Conservation (phyloP, 2,329 filamentous ascomycete species). For the Aspergillus brasiliensis region DNA sequence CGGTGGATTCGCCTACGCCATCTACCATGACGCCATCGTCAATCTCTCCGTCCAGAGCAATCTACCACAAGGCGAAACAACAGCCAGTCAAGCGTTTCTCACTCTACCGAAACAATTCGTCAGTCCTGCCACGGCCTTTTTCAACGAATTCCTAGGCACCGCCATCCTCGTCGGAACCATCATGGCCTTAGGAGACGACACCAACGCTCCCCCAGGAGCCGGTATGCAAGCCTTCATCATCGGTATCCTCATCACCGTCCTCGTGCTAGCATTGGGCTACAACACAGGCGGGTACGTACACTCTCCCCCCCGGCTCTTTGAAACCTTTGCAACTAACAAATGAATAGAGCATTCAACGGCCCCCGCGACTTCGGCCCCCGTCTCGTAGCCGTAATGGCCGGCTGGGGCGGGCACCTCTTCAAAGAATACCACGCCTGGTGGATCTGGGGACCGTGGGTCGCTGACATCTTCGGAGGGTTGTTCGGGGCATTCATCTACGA, state of each 20-base stretch:
- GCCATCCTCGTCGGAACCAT: slow-evolving; percentile 36
- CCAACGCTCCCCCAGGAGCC: slow-evolving; percentile 48
- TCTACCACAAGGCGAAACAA: slow-evolving; percentile 21
- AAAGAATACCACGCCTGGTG: slow-evolving; percentile 34
- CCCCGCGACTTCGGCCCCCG: slow-evolving; percentile 40
- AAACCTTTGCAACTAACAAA: neutral
- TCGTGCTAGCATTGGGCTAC: slow-evolving; percentile 30
- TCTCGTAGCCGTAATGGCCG: slow-evolving; percentile 34
- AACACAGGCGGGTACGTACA: slow-evolving; percentile 37
- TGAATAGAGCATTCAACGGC: slow-evolving; percentile 35
- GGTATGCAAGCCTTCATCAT: slow-evolving; percentile 42
- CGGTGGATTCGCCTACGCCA: slow-evolving; percentile 35
- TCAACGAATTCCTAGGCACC: slow-evolving; percentile 40
- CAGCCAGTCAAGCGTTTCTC: slow-evolving; percentile 28
- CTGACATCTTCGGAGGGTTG: slow-evolving; percentile 35
- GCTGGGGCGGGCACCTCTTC: slow-evolving; percentile 34
- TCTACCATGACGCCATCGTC: slow-evolving; percentile 41
- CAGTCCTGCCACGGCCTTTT: slow-evolving; percentile 35
- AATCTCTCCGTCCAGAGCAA: slow-evolving; percentile 18
- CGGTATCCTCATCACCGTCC: slow-evolving; percentile 16
- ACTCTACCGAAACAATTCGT: slow-evolving; percentile 30
- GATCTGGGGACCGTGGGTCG: slow-evolving; percentile 40
- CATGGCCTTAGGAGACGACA: slow-evolving; percentile 45
- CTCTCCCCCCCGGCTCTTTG: too few species aligned
- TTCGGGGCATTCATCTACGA: slow-evolving; percentile 39